phyloP scores from a whole-genome alignment of 306 rosid species.

The Pyrus betulifolia region DNA sequence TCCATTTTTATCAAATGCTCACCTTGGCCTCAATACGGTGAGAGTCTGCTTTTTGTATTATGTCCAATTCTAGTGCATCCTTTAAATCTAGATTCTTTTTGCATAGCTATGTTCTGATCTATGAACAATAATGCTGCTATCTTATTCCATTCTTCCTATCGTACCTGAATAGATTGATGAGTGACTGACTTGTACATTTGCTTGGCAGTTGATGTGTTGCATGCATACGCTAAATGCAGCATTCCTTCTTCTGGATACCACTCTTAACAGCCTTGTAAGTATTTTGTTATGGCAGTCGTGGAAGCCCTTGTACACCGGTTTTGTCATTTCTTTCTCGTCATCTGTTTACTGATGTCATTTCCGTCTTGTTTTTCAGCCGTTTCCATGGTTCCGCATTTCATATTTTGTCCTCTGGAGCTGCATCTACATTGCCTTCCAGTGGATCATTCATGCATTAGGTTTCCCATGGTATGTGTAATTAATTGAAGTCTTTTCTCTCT shows the following conservation, averaged over 20 bases:
- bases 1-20: conserved; percentile 58
- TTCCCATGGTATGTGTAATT: conserved; percentile 26
- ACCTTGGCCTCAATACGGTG: conserved; percentile 54
- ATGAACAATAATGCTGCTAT: not conserved
- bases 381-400: conserved; percentile 67
- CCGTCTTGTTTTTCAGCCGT: conserved; percentile 48
- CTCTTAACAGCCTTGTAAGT: conserved; percentile 73
- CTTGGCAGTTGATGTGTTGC: conserved; percentile 63
- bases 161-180: not conserved
- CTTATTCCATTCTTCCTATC: not conserved
- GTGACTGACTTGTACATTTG: not conserved
- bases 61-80: not conserved
- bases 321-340: not conserved
- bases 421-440: conserved; percentile 54
- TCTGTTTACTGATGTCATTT: not conserved
- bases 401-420: conserved; percentile 75
- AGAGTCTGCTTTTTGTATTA: conserved; percentile 1
- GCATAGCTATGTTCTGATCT: not conserved
- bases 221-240: conserved; percentile 61
- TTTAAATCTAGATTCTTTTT: not conserved
- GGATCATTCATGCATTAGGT: conserved; percentile 57
- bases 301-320: not conserved
- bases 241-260: conserved; percentile 65
- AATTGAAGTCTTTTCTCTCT: not conserved
- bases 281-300: not conserved